Evolutionary conservation across 208 protist species (phyloP), one percentile per base, ranked within the genome.

Genomic region (Leishmania gerbilli): DNA sequence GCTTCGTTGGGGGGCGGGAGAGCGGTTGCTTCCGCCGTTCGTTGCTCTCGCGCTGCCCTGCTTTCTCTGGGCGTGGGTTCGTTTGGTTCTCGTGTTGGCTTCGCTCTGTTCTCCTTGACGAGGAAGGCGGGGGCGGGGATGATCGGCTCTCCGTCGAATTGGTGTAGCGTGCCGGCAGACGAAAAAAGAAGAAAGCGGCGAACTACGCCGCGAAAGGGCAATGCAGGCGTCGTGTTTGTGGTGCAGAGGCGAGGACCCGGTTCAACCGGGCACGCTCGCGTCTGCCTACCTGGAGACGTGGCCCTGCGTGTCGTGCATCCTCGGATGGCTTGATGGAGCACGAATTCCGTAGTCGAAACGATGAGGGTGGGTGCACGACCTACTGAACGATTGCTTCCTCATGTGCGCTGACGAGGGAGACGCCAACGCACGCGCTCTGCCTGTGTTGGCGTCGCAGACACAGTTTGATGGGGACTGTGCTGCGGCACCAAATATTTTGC

Each of bases 51-150:
- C 51, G 15, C 19, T 55, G 51, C 60, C 19, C 45, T 80, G 75
- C 47, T 83, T 78, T 86, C 53, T 84, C 47, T 74, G 13, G 47
- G 27, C 56, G 1, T 64, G 7, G 58, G 8, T 2, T 17, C 58
- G 8, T 64, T 13, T 0, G 51, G 51, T 55, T 55, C 17, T 21
- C 15, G 17, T 34, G 24, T 9, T 64, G n/a, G 27, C 9, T 11
- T 64, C 6, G 27, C 58, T 64, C 58, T 13, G 27, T 31, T 15
- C 27, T 64, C n/a, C 27, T 64, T 34, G 27, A 31, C n/a, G 27
- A 64, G 58, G 27, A 64, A 15, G 7, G 58, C n/a, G 27, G 58
- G 27, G 27, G 7, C 19, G 58, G 58, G 27, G 27, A 0, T 64
- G 58, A 31, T 7, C n/a, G 27, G 3, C 27, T 64, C 58, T 64